These are phyloP conservation scores for Phyllosticta citriasiana DNA, from an alignment of 2,329 filamentous ascomycete species.

Conservation along the genomic window DNA sequence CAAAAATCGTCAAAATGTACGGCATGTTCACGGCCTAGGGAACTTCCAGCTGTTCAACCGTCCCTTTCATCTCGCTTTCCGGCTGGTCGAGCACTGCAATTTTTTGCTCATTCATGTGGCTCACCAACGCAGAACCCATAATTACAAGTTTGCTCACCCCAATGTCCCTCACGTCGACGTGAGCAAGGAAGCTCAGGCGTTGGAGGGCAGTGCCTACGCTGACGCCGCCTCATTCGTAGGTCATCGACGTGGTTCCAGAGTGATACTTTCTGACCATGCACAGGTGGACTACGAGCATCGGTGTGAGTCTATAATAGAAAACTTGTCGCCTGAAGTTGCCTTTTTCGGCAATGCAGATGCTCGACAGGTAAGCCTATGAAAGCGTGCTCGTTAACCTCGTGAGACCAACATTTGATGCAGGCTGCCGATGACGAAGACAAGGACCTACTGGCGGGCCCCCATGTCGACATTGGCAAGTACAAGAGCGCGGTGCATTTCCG, in stretches of 20 bases:
- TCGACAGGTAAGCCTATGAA: constrained; percentile 2
- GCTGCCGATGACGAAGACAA: background rate
- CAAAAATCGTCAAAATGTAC: constrained; percentile 39
- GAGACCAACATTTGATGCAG: background rate
- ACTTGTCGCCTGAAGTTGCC: background rate
- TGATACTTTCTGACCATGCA: constrained; percentile 15
- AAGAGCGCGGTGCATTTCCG: constrained; percentile 45
- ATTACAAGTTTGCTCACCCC: constrained; percentile 37
- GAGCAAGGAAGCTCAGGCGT: constrained; percentile 49
- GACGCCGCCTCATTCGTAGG: constrained; percentile 48
- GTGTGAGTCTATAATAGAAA: constrained; percentile 12
- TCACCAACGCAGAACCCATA: constrained; percentile 33
- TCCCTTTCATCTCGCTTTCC: background rate
- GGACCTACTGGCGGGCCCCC: background rate
- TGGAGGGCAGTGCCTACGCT: constrained; percentile 57
- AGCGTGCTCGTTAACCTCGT: background rate
- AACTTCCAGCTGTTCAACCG: background rate
- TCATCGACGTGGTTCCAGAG: background rate
- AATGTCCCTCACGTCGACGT: constrained; percentile 38
- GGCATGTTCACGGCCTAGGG: constrained; percentile 4
- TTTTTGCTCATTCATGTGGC: background rate
- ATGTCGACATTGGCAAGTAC: constrained; percentile 42
- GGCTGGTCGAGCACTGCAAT: background rate
- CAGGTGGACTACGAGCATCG: constrained; percentile 26
- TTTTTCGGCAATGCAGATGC: background rate